These are phyloP conservation scores for Rhizophora apiculata DNA, from an alignment of 345 rosid genomes.

Conservation along the genomic window DNA sequence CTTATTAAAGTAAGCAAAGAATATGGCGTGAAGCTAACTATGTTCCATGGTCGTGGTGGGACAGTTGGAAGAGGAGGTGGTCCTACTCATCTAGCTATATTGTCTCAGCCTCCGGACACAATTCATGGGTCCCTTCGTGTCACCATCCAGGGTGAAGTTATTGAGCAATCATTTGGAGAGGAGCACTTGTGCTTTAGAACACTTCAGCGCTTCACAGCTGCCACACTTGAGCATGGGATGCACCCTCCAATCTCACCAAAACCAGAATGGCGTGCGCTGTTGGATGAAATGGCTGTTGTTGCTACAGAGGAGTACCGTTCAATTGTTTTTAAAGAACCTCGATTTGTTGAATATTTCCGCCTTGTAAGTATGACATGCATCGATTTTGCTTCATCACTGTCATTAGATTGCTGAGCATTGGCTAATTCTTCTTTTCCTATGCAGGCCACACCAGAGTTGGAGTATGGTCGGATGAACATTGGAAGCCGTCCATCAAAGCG, in stretches of 20 bases:
- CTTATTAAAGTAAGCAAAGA: slow-evolving; percentile 85
- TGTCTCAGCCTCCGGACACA: slow-evolving; percentile 99
- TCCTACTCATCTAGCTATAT: slow-evolving; percentile 96
- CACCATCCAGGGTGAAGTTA: slow-evolving; percentile 96
- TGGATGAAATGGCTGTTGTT: slow-evolving; percentile 90
- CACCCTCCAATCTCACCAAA: slow-evolving; percentile 87
- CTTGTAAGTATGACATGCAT: slow-evolving; percentile 52
- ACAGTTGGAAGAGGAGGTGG: slow-evolving; percentile 99
- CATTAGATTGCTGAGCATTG: slow-evolving; percentile 2
- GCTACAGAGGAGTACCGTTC: slow-evolving; percentile 94
- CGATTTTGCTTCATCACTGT: neutral
- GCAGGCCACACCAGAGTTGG: slow-evolving; percentile 98
- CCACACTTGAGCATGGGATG: slow-evolving; percentile 98
- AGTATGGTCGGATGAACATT: slow-evolving; percentile 96
- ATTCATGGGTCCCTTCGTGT: slow-evolving; percentile 91
- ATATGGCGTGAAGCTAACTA: slow-evolving; percentile 86
- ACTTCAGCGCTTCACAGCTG: slow-evolving; percentile 95
- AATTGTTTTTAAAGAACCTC: slow-evolving; percentile 82
- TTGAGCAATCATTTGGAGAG: slow-evolving; percentile 95
- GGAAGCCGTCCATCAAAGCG: slow-evolving; percentile 98
- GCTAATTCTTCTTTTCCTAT: slow-evolving; percentile 16
- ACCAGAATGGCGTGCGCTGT: slow-evolving; percentile 88
- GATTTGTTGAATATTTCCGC: slow-evolving; percentile 97
- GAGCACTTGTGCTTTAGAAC: slow-evolving; percentile 93
- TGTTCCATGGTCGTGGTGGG: slow-evolving; percentile 99